Base-by-base conservation (phyloP, 164 flowering plant species). In the Macadamia tetraphylla region DNA sequence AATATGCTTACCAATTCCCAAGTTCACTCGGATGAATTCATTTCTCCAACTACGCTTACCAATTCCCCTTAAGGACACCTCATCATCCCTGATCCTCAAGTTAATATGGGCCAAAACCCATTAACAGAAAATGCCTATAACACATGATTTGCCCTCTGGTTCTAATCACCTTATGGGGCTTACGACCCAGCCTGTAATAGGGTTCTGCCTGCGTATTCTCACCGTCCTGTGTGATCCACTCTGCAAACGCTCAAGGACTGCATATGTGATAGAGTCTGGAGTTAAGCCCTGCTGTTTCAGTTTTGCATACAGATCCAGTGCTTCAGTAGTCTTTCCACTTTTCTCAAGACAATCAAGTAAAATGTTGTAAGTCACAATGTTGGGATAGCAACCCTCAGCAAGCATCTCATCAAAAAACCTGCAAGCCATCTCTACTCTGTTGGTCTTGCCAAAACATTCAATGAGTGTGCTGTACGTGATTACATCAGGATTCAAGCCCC, bases 371-470 rank as follows among this genome's bases (percentile, higher is more conserved):
- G 98, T 92, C 30, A 94, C 95, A 66, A 87, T 86, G 75, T 92
- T 94, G 32, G 97, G 98, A 65, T 53, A 80, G 70, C 97, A 94
- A 23, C 90, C 93, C 57, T 84, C 76, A 10, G 80, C 81, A 64
- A 85, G 78, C 98, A 92, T 94, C 70, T 88, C 88, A 73, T 92
- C 87, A 72, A 90, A 92, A 82, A 94, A 73, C 31, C 81, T 79
- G 67, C 82, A 80, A 46, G 97, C 96, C 95, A 87, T 92, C 67
- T 90, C 97, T 29, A 94, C 90, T 70, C 75, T 84, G 69, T 80
- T 87, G 0, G 86, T 80, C 81, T 94, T 94, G 13, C 95, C 98
- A 80, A 94, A 92, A 76, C 98, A 94, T 77, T 92, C 98, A 13
- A 94, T 94, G 5, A 94, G 87, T 3, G 97, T 94, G 78, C 96